These are phyloP conservation scores for Schwanniomyces polymorphus DNA, from an alignment of 805 yeast species.

Conservation along the genomic window DNA sequence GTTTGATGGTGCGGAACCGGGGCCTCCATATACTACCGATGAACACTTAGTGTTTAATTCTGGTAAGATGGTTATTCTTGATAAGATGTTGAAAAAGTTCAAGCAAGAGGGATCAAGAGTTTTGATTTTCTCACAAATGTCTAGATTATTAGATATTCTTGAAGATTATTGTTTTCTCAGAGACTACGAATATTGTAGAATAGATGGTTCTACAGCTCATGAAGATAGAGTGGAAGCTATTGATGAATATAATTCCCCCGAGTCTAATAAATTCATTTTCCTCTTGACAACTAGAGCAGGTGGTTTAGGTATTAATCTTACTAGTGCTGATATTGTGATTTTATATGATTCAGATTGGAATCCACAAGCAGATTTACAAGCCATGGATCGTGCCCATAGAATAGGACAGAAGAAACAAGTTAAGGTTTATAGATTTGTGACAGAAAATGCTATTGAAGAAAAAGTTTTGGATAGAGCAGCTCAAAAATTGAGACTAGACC, in stretches of 20 bases:
- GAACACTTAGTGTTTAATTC: conserved; percentile 90
- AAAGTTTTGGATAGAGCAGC: conserved; percentile 95
- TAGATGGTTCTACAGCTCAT: conserved; percentile 91
- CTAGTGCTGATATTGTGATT: conserved; percentile 88
- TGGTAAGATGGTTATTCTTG: conserved; percentile 88
- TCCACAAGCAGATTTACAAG: conserved; percentile 96
- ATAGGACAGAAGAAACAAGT: conserved; percentile 98
- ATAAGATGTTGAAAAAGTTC: conserved; percentile 73
- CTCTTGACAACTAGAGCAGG: conserved; percentile 94
- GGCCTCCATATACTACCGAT: conserved; percentile 95
- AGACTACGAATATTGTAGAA: conserved; percentile 83
- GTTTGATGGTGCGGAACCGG: conserved; percentile 99
- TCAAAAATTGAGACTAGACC: conserved; percentile 88
- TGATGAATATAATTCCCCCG: conserved; percentile 85
- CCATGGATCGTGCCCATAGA: conserved; percentile 98
- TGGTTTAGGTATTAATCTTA: conserved; percentile 91
- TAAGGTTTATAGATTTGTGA: conserved; percentile 85
- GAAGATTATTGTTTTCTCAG: conserved; percentile 91
- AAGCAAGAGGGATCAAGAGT: conserved; percentile 83
- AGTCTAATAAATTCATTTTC: conserved; percentile 79
- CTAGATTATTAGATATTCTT: conserved; percentile 80
- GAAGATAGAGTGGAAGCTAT: conserved; percentile 91
- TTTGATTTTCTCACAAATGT: conserved; percentile 91
- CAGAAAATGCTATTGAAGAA: conserved; percentile 95
- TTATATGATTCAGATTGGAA: conserved; percentile 95